These are phyloP conservation scores for Venturia asperata DNA, from an alignment of 2,329 filamentous ascomycete genomes.

Conservation along the genomic window DNA sequence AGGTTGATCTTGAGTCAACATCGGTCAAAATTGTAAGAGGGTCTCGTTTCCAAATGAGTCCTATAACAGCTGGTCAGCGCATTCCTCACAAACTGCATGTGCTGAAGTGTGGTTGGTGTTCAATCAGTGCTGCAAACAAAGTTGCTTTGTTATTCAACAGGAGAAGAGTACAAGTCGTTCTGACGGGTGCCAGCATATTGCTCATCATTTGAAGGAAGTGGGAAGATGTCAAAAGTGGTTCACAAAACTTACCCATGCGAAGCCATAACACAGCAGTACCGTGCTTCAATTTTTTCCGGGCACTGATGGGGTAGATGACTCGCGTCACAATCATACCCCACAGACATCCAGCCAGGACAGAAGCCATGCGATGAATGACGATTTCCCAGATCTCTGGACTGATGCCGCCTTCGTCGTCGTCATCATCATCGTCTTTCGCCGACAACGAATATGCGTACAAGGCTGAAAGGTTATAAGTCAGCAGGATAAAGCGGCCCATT, in stretches of 20 bases:
- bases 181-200: slow-evolving; percentile 62
- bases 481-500: slow-evolving; percentile 84
- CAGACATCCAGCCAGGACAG: slow-evolving; percentile 77
- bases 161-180: slow-evolving; percentile 55
- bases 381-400: slow-evolving; percentile 84
- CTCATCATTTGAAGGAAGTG: slow-evolving; percentile 45
- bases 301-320: slow-evolving; percentile 89
- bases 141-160: slow-evolving; percentile 54
- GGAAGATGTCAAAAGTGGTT: not conserved
- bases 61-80: slow-evolving; percentile 29
- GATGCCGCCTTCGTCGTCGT: slow-evolving; percentile 76
- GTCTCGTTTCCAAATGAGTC: slow-evolving; percentile 91
- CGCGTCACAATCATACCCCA: slow-evolving; percentile 91
- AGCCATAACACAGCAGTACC: slow-evolving; percentile 87
- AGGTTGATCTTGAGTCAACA: slow-evolving; percentile 45
- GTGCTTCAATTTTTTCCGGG: slow-evolving; percentile 78
- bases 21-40: slow-evolving; percentile 64
- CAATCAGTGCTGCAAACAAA: slow-evolving; percentile 9
- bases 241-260: slow-evolving; percentile 52
- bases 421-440: slow-evolving; percentile 70
- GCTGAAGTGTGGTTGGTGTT: not conserved
- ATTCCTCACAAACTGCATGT: not conserved
- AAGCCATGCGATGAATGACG: slow-evolving; percentile 75
- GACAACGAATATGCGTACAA: slow-evolving; percentile 90
- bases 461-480: slow-evolving; percentile 93